phyloP scores from a whole-genome alignment of 495 filamentous ascomycete genomes.

The Aspergillus asperescens region DNA sequence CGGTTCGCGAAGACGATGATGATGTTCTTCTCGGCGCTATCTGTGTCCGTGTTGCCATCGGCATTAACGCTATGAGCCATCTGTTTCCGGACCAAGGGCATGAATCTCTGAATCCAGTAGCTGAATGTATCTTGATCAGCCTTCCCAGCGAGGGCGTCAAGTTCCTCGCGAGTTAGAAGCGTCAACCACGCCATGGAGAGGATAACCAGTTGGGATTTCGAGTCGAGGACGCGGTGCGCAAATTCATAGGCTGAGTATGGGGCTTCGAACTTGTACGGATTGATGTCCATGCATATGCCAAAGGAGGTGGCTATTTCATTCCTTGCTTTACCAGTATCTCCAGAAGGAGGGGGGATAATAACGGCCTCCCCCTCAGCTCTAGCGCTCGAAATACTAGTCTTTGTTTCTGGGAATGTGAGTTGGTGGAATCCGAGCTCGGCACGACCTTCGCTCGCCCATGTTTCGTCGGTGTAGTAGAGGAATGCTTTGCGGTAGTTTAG shows the following conservation, averaged over 20 bases:
- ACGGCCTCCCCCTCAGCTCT: neutral
- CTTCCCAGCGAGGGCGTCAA: slow-evolving; percentile 43
- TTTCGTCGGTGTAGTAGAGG: slow-evolving; percentile 87
- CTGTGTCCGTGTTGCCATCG: slow-evolving; percentile 13
- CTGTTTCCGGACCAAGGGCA: slow-evolving; percentile 58
- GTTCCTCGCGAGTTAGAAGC: slow-evolving; percentile 39
- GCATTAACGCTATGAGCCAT: slow-evolving; percentile 36
- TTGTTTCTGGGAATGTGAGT: slow-evolving; percentile 24
- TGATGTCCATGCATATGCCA: slow-evolving; percentile 79
- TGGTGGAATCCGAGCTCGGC: slow-evolving; percentile 47
- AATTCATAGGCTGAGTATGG: slow-evolving; percentile 82
- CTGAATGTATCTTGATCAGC: slow-evolving; percentile 76
- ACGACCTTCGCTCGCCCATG: slow-evolving; percentile 76
- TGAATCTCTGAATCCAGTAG: slow-evolving; percentile 85
- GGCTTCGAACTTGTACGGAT: slow-evolving; percentile 70
- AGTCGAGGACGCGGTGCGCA: slow-evolving; percentile 66
- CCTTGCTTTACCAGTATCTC: neutral
- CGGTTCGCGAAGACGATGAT: slow-evolving; percentile 83
- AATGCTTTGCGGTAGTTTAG: slow-evolving; percentile 86
- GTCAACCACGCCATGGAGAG: slow-evolving; percentile 89
- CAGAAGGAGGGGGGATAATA: neutral
- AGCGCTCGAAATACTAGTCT: neutral
- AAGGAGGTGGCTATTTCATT: slow-evolving; percentile 55
- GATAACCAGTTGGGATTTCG: slow-evolving; percentile 64
- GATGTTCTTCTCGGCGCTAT: slow-evolving; percentile 45